phyloP scores from a whole-genome alignment of 2,329 filamentous ascomycete genomes.

The Aspergillus brasiliensis region DNA sequence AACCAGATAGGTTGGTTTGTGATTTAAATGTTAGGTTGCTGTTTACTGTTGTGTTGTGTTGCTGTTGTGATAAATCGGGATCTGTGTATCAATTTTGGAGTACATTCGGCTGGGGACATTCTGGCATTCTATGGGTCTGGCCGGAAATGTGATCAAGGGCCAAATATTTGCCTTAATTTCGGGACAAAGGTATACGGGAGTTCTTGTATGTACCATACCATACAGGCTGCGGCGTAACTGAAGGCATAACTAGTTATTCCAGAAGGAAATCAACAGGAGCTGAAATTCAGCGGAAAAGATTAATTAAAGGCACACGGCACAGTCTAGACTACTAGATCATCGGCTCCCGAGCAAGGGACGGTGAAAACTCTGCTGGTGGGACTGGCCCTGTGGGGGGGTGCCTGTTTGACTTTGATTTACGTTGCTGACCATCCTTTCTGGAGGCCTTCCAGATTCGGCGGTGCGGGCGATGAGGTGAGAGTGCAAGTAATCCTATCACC shows the following conservation, averaged over 20 bases:
- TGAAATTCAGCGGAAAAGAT: background rate
- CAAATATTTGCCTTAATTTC: background rate
- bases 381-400: constrained; percentile 11
- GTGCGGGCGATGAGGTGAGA: background rate
- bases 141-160: background rate
- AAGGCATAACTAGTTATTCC: background rate
- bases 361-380: constrained; percentile 27
- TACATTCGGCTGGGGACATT: background rate
- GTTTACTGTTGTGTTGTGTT: background rate
- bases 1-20: background rate
- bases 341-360: constrained; percentile 19
- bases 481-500: background rate
- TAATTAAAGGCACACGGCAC: constrained; percentile 7
- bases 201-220: constrained; percentile 16
- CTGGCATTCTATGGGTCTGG: background rate
- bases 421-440: constrained; percentile 4
- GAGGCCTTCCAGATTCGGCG: background rate
- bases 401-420: constrained; percentile 11
- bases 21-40: background rate
- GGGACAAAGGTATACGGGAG: background rate
- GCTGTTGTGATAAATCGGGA: background rate
- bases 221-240: constrained; percentile 5
- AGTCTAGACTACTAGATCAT: constrained; percentile 16
- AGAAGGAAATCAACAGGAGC: background rate
- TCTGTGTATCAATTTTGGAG: background rate